A percentile compares a stretch with the other conserved stretches of the same genome.
phyloP scores from a whole-genome alignment of 495 filamentous ascomycete genomes.

The Penicillium odoratum region DNA sequence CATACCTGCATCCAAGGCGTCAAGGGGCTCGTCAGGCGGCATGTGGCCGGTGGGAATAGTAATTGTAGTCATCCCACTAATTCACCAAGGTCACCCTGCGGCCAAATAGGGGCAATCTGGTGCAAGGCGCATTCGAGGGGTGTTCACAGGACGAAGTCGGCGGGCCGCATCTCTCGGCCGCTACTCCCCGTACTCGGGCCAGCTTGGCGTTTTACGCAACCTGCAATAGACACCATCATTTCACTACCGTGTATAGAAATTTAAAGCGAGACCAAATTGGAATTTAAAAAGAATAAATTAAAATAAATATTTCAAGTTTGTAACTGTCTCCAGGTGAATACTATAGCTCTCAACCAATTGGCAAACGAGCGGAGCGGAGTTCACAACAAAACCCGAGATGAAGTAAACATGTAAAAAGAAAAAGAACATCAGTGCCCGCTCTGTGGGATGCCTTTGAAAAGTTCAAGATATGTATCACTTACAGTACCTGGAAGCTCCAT shows the following conservation, averaged over 20 bases:
- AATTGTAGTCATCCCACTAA: slow-evolving; percentile 45
- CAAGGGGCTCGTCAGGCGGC: slow-evolving; percentile 40
- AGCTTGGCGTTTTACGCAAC: slow-evolving; percentile 27
- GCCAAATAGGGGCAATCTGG: slow-evolving; percentile 21
- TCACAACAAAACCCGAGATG: too few species aligned
- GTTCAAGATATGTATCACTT: too few species aligned
- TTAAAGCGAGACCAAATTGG: neutral
- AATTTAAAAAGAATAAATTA: too few species aligned
- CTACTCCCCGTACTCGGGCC: slow-evolving; percentile 16
- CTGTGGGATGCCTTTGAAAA: too few species aligned
- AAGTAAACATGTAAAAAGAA: too few species aligned
- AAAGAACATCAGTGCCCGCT: too few species aligned
- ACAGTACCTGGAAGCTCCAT: too few species aligned
- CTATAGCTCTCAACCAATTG: too few species aligned
- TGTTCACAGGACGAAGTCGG: slow-evolving; percentile 9
- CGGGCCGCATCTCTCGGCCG: slow-evolving; percentile 21
- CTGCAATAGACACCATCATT: neutral
- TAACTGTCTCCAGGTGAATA: too few species aligned
- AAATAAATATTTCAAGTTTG: too few species aligned
- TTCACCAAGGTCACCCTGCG: slow-evolving; percentile 35
- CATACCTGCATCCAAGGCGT: slow-evolving; percentile 48
- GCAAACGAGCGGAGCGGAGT: too few species aligned
- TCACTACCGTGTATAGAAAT: neutral
- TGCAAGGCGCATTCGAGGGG: slow-evolving; percentile 18
- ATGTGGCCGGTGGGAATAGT: slow-evolving; percentile 39